Evolutionary conservation across 305 asterid genomes (phyloP), one percentile per base, ranked within the genome.

Genomic region (Fraxinus nigra): DNA sequence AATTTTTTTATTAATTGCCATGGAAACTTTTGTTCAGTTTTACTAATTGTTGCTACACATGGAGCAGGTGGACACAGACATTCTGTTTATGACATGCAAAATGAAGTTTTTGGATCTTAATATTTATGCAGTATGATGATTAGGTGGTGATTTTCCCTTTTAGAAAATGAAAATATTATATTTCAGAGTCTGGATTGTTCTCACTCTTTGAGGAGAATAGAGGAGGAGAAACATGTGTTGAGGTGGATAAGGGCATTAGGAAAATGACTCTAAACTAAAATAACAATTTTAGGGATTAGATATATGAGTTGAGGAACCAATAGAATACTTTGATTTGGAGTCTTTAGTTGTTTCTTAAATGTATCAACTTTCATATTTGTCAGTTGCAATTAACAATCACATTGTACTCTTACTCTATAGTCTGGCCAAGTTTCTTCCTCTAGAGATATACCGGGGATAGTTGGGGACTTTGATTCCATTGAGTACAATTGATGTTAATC

Each of bases 401-500:
- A 9, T 24, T 63, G 1, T 63, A 63, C 72, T 2, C 72, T 76
- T 24, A 63, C 34, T 22, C 72, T 76, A 13, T 30, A 76, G 26
- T 38, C 32, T 78, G 76, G 16, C 24, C 22, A 34, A 40, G 34
- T 78, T 78, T 63, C 3, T 22, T 30, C 34, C 24, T 24, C 81
- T 22, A 16, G 48, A 69, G 76, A 51, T 13, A 74, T 69, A 32
- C 33, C 10, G 20, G 74, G 33, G 38, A 18, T 61, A 24, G 14
- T 46, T 14, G 63, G 43, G 70, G 70, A 28, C 28, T 72, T 77
- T 30, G 13, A 33, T 77, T 28, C 32, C 32, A 35, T 7, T 37
- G 38, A 81, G n/a, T 56, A 70, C 48, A 33, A 20, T 59, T 67
- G 75, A 14, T 30, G 35, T 76, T 79, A 75, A 56, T 28, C 46